These are phyloP conservation scores for Hypoxylon crocopeplum DNA, from an alignment of 495 filamentous ascomycete species.

Conservation along the genomic window DNA sequence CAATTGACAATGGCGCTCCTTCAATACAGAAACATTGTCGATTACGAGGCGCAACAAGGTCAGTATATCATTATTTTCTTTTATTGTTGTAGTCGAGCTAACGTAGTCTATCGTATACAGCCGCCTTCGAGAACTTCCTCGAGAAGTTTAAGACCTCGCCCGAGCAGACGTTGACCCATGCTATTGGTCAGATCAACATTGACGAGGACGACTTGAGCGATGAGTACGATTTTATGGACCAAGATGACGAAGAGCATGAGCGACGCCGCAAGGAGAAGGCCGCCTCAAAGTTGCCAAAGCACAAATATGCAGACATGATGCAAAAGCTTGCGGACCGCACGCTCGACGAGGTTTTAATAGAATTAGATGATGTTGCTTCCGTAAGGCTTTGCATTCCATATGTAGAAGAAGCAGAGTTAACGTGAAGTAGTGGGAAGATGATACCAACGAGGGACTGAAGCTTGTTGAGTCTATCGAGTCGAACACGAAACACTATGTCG, in stretches of 20 bases:
- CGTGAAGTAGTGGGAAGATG: conserved; percentile 70
- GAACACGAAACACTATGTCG: conserved; percentile 95
- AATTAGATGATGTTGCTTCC: conserved; percentile 83
- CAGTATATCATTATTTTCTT: conserved; percentile 31
- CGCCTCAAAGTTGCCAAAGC: conserved; percentile 61
- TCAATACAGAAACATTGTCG: conserved; percentile 73
- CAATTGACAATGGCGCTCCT: conserved; percentile 75
- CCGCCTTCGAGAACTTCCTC: conserved; percentile 87
- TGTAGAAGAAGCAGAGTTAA: conserved; percentile 7
- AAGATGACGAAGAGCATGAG: conserved; percentile 68
- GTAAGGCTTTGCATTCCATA: conserved; percentile 52
- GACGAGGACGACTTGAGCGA: conserved; percentile 89
- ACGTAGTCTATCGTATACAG: conserved; percentile 49
- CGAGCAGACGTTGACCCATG: conserved; percentile 73
- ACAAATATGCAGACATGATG: conserved; percentile 91
- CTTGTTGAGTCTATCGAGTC: conserved; percentile 84
- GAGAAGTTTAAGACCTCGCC: conserved; percentile 85
- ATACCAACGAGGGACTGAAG: conserved; percentile 70
- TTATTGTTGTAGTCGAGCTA: conserved; percentile 18
- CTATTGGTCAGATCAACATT: conserved; percentile 82
- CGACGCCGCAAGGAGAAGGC: conserved; percentile 53
- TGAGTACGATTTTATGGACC: conserved; percentile 94
- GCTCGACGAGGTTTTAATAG: conserved; percentile 76
- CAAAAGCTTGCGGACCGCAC: conserved; percentile 86
- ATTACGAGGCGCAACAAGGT: conserved; percentile 87